Evolutionary conservation across 129 eudicot species (phyloP), one percentile per base, ranked within the genome.

Genomic region (Escallonia herrerae): DNA sequence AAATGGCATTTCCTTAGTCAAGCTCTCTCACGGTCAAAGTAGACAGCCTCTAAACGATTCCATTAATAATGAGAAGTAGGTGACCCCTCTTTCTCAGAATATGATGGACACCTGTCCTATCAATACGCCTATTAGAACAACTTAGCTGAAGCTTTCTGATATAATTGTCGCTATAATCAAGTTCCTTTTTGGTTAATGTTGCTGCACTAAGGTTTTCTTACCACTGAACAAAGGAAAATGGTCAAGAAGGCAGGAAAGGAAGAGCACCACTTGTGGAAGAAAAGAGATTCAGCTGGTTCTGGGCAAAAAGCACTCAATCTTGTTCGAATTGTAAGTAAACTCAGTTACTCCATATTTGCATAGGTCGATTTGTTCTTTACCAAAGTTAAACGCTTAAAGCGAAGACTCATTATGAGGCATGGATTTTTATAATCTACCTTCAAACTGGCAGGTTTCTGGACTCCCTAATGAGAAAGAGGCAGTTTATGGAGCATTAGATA

Each of bases 391-490:
- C 33, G 33, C 33, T 22, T 22, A 22, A 22, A 22, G 33, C 33
- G 33, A 22, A 22, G 7, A 48, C 48, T 5, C 40, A 51, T 38
- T 43, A 60, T 42, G 10, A 42, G 46, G 7, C 5, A 49, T 15
- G 40, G 56, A 37, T 8, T 47, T 41, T 56, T 14, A 2, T 0
- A 4, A 7, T 8, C 11, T 56, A 63, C 8, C 13, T 9, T 50
- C 56, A n/a, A 37, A 40, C 5, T 38, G 22, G 41, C 72, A 88
- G 98, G 84, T 91, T 70, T 91, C 87, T 56, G 84, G 78, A 57
- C 81, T 83, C 67, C 98, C 98, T 58, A 88, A 85, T 67, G 96
- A 87, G 82, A 91, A 85, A 76, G 96, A 87, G 73, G 82, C 84
- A 62, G 95, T 91, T 62, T 88, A 91, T 77, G 77, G 87, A 66